phyloP scores from a whole-genome alignment of 257 asterid species.

The Nicotiana noctiflora region DNA sequence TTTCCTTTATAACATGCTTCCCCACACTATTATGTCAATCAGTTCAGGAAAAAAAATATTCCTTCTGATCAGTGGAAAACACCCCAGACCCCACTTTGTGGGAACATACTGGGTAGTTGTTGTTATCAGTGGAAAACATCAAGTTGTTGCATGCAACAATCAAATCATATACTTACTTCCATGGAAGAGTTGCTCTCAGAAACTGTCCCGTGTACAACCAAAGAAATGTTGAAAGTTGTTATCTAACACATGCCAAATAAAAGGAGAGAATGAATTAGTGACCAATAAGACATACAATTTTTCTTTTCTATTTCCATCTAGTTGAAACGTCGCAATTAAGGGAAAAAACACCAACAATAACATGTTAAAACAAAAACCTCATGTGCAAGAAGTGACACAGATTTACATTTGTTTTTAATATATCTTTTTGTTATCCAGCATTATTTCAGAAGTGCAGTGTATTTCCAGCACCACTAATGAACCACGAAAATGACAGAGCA shows the following conservation, averaged over 20 bases:
- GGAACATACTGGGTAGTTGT: too few species aligned
- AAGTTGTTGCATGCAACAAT: not conserved
- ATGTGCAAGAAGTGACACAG: not conserved
- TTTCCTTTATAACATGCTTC: slow-evolving; percentile 10
- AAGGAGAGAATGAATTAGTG: not conserved
- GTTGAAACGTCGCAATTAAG: not conserved
- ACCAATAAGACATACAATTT: not conserved
- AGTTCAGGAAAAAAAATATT: not conserved
- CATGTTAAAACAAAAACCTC: not conserved
- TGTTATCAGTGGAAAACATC: too few species aligned
- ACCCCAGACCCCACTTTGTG: too few species aligned
- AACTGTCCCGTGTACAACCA: slow-evolving; percentile 75
- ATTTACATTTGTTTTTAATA: not conserved
- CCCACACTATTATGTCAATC: not conserved
- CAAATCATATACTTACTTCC: slow-evolving; percentile 43
- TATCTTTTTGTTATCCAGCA: not conserved
- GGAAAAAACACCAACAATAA: not conserved
- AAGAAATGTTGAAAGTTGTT: slow-evolving; percentile 82
- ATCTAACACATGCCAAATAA: slow-evolving; percentile 15
- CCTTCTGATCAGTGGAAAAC: not conserved
- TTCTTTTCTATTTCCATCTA: not conserved
- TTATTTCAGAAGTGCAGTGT: not conserved
- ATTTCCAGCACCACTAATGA: not conserved
- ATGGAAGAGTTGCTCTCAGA: slow-evolving; percentile 50
- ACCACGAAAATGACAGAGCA: not conserved